These are phyloP conservation scores for Cubamyces sp. DNA, from an alignment of 768 basidiomycete genomes.

Conservation along the genomic window DNA sequence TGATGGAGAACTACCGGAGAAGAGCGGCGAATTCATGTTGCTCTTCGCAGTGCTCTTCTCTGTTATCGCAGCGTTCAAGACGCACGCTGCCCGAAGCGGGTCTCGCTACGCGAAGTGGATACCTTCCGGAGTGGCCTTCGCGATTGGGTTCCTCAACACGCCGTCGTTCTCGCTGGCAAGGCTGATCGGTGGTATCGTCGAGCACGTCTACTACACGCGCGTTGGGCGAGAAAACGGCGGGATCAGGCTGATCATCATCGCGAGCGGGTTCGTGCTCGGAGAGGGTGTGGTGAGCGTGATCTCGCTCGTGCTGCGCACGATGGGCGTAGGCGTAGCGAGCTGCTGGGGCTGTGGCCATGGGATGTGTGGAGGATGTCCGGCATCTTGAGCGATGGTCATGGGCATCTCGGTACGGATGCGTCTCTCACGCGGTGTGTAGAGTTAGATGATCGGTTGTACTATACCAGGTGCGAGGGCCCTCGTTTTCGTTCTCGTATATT, in stretches of 20 bases:
- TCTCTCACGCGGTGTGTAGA: background rate
- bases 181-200: conserved; percentile 83
- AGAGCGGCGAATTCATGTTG: conserved; percentile 79
- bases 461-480: conserved; percentile 2
- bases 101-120: conserved; percentile 73
- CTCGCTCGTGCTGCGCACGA: conserved; percentile 71
- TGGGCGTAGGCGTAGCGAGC: conserved; percentile 73
- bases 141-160: conserved; percentile 94
- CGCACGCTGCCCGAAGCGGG: conserved; percentile 53
- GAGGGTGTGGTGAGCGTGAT: conserved; percentile 91
- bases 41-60: conserved; percentile 75
- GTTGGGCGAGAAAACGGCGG: conserved; percentile 55
- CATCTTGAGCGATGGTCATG: conserved; percentile 2
- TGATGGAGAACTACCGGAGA: conserved; percentile 80
- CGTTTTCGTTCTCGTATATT: background rate
- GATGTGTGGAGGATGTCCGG: conserved; percentile 69
- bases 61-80: conserved; percentile 66
- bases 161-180: conserved; percentile 94
- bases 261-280: conserved; percentile 94
- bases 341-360: conserved; percentile 88
- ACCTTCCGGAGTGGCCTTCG: conserved; percentile 93
- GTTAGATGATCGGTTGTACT: background rate
- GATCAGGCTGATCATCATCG: conserved; percentile 82
- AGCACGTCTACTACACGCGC: conserved; percentile 60
- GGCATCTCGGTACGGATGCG: background rate